Percentiles rank a stretch among this genome's conserved stretches.
Conservation (phyloP, 768 basidiomycete genomes). For the Tremella mesenterica region DNA sequence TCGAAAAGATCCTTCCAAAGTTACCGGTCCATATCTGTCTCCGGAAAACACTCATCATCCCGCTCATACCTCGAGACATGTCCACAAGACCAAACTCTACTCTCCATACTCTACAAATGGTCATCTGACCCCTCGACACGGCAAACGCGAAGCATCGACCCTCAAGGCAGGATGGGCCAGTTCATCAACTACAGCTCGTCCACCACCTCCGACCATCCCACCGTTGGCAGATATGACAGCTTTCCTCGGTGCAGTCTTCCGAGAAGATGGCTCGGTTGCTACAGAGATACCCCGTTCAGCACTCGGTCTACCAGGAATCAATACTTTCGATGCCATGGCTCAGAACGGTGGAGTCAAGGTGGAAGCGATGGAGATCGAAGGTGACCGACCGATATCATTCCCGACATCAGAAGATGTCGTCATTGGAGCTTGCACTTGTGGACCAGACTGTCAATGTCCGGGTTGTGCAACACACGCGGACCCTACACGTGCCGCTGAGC, state of each 20-base stretch:
- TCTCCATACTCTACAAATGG: slow-evolving; percentile 35
- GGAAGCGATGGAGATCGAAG: slow-evolving; percentile 26
- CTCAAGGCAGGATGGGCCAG: not conserved
- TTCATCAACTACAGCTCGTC: slow-evolving; percentile 1
- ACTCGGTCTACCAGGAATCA: slow-evolving; percentile 32
- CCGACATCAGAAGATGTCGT: slow-evolving; percentile 31
- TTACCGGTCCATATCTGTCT: slow-evolving; percentile 12
- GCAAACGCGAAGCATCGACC: slow-evolving; percentile 7
- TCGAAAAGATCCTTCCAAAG: too few species aligned
- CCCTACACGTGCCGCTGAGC: not conserved
- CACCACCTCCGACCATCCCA: slow-evolving; percentile 18
- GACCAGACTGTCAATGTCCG: slow-evolving; percentile 42
- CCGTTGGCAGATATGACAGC: slow-evolving; percentile 28
- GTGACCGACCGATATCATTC: slow-evolving; percentile 26
- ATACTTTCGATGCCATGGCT: slow-evolving; percentile 28
- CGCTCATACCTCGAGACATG: slow-evolving; percentile 37
- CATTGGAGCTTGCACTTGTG: slow-evolving; percentile 43
- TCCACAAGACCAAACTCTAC: slow-evolving; percentile 44
- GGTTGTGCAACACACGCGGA: slow-evolving; percentile 40
- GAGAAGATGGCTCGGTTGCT: slow-evolving; percentile 22
- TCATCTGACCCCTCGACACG: slow-evolving; percentile 11
- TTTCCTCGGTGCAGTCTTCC: slow-evolving; percentile 31
- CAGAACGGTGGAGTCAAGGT: slow-evolving; percentile 20
- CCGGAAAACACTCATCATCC: slow-evolving; percentile 39
- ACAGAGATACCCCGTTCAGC: slow-evolving; percentile 25